Evolutionary conservation across 164 flowering plant genomes (phyloP).

Genomic region (Macadamia integrifolia): DNA sequence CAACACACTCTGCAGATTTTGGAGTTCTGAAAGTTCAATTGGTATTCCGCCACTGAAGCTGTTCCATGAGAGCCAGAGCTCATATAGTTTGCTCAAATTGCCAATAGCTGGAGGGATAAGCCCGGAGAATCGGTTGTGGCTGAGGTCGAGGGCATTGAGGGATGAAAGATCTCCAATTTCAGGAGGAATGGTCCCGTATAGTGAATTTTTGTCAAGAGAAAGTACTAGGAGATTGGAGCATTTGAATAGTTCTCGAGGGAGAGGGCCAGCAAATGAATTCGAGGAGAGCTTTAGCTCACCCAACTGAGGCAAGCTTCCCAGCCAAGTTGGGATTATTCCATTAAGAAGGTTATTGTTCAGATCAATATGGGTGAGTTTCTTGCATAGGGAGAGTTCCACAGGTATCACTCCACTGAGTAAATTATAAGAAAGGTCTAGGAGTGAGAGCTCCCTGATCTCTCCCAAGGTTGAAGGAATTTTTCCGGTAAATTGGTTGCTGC

Average conservation of each 20-base stretch:
- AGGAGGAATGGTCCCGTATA: constrained; percentile 63
- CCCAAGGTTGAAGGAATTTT: constrained; percentile 62
- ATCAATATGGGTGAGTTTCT: constrained; percentile 69
- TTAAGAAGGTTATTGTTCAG: constrained; percentile 64
- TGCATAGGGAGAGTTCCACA: constrained; percentile 60
- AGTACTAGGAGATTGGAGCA: constrained; percentile 64
- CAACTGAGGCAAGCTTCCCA: constrained; percentile 60
- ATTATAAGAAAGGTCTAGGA: constrained; percentile 75
- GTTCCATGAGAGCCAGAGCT: constrained; percentile 62
- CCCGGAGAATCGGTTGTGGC: constrained; percentile 54
- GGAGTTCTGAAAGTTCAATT: constrained; percentile 57
- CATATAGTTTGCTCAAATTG: constrained; percentile 65
- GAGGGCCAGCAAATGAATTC: constrained; percentile 54
- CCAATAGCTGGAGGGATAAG: constrained; percentile 56
- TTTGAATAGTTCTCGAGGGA: constrained; percentile 64
- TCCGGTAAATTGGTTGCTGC: constrained; percentile 59
- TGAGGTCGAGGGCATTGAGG: constrained; percentile 65
- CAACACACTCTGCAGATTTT: constrained; percentile 66
- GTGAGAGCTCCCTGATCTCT: constrained; percentile 42
- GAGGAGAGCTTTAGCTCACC: constrained; percentile 83
- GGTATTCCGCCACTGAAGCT: constrained; percentile 66
- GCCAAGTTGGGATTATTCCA: constrained; percentile 71
- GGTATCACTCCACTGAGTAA: constrained; percentile 68
- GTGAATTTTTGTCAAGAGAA: constrained; percentile 50
- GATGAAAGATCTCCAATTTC: constrained; percentile 53